Conservation (phyloP, 768 basidiomycete genomes). For the Udeniomyces megalosporus region DNA sequence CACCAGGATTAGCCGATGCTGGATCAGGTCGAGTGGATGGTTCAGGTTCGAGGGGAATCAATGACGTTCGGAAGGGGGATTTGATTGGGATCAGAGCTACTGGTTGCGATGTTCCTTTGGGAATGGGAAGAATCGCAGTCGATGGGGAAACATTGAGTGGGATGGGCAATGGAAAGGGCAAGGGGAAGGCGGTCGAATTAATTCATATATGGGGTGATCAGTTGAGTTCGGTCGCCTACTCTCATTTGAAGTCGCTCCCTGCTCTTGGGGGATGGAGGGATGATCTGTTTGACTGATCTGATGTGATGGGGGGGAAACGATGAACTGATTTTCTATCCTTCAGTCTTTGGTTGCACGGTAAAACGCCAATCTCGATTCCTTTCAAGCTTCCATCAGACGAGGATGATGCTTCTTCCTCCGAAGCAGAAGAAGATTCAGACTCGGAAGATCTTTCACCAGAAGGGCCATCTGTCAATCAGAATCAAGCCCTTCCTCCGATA, state of each 20-base stretch:
- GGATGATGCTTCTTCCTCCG: not conserved
- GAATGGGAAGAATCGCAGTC: conserved; percentile 56
- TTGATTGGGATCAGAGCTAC: conserved; percentile 49
- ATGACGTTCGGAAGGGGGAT: conserved; percentile 28
- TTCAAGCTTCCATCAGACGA: conserved; percentile 5
- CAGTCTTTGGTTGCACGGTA: conserved; percentile 9
- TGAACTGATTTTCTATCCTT: no score
- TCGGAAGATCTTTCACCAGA: not conserved
- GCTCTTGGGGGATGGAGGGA: no score
- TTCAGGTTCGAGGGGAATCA: no score
- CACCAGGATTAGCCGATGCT: conserved; percentile 42
- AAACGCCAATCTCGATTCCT: not conserved
- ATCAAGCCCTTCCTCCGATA: not conserved
- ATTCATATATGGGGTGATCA: conserved; percentile 40
- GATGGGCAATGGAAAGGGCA: conserved; percentile 33
- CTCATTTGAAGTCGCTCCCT: no score
- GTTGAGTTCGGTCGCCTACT: not conserved
- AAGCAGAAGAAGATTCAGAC: not conserved
- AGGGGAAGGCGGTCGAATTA: conserved; percentile 62
- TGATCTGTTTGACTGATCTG: no score
- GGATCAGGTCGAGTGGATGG: not conserved
- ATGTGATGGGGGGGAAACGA: no score
- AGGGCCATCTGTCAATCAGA: not conserved
- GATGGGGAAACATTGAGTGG: conserved; percentile 34
- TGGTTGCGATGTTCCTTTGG: conserved; percentile 45